Evolutionary conservation across 2,329 filamentous ascomycete species (phyloP), one percentile per base, ranked within the genome.

Genomic region (Herpotrichia juniperi): DNA sequence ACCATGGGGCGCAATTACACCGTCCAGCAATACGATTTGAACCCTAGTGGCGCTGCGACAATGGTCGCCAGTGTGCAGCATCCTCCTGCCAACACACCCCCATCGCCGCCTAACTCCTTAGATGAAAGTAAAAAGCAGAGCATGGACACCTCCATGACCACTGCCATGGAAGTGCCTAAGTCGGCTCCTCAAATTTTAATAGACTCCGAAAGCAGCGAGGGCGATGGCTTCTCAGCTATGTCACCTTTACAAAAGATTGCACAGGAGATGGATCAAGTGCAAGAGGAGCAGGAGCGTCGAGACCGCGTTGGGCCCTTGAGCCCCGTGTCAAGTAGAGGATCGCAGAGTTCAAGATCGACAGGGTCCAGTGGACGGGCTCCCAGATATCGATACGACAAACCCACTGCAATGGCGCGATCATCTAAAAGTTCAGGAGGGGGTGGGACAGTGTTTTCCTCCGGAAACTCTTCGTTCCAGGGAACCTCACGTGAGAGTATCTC

Each of bases 11-110:
- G 88, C 34, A 91, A 93, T 62, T 88, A 93, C 68, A 94, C 91
- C 2, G 88, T 96, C 2, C 93, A 97, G 73, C 94, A 99, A 72
- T 97, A 96, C 69, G 93, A 97, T 69, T 81, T 97, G 37, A 96
- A 96, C 64, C 90, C 90, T 8, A 74, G 61, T 35, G 69, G 71
- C 19, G 86, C 88, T 7, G 84, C 90, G 11, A 79, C 86, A 68
- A 85, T 97, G 79, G 90, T 97, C 24, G 87, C 88, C 56, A 93
- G 92, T 68, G 88, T 94, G 11, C 93, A 96, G 64, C 93, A 97
- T 72, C 84, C 88, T 26, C 90, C 91, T 19, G 86, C 89, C 55
- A 81, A 89, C 24, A 82, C 92, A 12, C 90, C 91, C 25, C 89
- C 92, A 0, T 92, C 89, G 1, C 90, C 91, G 11, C 90, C 91